These are phyloP conservation scores for Suhomyces choctaworum DNA, from an alignment of 1,139 yeast species.

Conservation along the genomic window DNA sequence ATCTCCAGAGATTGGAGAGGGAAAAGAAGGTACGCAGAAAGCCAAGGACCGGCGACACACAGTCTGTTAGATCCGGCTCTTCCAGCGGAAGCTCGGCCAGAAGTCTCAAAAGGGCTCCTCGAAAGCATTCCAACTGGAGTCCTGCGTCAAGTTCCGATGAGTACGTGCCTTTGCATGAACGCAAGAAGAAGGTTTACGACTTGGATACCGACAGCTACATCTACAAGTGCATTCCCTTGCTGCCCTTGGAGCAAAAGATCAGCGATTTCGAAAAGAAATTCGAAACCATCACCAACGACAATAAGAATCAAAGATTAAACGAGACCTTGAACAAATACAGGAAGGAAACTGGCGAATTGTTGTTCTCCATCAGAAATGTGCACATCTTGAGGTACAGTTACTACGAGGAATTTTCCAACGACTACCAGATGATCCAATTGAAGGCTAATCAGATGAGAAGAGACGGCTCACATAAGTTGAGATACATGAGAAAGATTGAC, in stretches of 20 bases:
- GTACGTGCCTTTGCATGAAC: slow-evolving; percentile 10
- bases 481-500: slow-evolving; percentile 20
- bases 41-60: slow-evolving; percentile 3
- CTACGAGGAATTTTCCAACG: slow-evolving; percentile 23
- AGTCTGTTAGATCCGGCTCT: slow-evolving; percentile 8
- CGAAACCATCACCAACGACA: slow-evolving; percentile 12
- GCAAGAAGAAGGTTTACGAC: slow-evolving; percentile 21
- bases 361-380: slow-evolving; percentile 23
- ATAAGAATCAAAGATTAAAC: slow-evolving; percentile 21
- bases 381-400: slow-evolving; percentile 29
- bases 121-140: not conserved
- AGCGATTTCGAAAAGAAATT: slow-evolving; percentile 20
- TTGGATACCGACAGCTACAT: slow-evolving; percentile 16
- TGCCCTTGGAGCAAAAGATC: slow-evolving; percentile 20
- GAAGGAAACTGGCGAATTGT: slow-evolving; percentile 15
- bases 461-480: slow-evolving; percentile 18
- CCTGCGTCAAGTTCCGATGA: slow-evolving; percentile 1
- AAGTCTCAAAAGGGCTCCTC: not conserved
- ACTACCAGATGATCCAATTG: slow-evolving; percentile 14
- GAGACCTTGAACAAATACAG: slow-evolving; percentile 19
- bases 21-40: slow-evolving; percentile 7
- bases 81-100: slow-evolving; percentile 3
- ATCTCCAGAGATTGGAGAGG: slow-evolving; percentile 11
- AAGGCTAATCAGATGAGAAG: slow-evolving; percentile 10
- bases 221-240: slow-evolving; percentile 10